These are phyloP conservation scores for Hypocrella siamensis DNA, from an alignment of 2,329 filamentous ascomycete genomes.

Conservation along the genomic window DNA sequence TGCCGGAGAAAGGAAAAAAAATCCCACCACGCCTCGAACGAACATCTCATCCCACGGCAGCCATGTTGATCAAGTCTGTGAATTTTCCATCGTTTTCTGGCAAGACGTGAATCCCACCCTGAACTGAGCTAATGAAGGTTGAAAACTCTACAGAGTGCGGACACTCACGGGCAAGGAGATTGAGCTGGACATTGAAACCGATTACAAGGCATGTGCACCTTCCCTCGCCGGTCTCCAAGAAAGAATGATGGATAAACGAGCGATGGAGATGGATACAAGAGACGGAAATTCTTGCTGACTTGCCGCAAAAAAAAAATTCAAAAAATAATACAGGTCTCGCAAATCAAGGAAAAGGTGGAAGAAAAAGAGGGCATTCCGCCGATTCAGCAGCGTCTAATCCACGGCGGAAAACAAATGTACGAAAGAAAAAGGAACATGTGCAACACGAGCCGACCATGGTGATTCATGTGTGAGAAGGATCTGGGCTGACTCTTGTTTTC, in stretches of 20 bases:
- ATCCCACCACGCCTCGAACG: neutral
- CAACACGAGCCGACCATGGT: neutral
- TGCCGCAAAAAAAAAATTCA: neutral
- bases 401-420: constrained; percentile 95
- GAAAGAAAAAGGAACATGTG: constrained; percentile 10
- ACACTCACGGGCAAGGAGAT: constrained; percentile 98
- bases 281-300: too few relatives aligned
- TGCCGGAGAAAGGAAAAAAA: too few relatives aligned
- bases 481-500: too few relatives aligned
- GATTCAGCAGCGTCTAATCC: constrained; percentile 91
- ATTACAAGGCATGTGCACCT: constrained; percentile 61
- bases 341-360: constrained; percentile 98
- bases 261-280: neutral
- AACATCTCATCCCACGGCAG: constrained; percentile 1
- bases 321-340: constrained; percentile 47
- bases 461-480: constrained; percentile 1
- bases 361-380: constrained; percentile 98
- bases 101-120: too few relatives aligned
- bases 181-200: constrained; percentile 88
- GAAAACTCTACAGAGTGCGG: constrained; percentile 52
- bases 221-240: neutral
- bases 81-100: neutral
- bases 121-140: neutral
- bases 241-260: neutral
- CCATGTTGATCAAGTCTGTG: constrained; percentile 36